Evolutionary conservation across 768 basidiomycete genomes (phyloP).

Genomic region (Lactifluus piperatus): DNA sequence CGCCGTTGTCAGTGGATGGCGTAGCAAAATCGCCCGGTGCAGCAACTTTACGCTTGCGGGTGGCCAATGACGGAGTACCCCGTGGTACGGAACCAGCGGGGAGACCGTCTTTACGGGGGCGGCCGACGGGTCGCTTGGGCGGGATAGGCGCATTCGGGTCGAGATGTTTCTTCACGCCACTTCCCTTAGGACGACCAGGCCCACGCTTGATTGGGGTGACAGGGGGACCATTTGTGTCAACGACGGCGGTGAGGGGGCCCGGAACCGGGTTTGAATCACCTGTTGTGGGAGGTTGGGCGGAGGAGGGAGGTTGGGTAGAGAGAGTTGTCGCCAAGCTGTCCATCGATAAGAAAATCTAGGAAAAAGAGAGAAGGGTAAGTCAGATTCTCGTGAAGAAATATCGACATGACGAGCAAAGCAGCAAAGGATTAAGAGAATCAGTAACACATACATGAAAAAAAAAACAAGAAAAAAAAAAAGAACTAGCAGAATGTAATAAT

Average conservation of each 20-base stretch:
- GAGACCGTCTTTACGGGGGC: constrained; percentile 74
- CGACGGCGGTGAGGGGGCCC: neutral
- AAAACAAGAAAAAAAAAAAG: neutral
- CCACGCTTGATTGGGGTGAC: constrained; percentile 46
- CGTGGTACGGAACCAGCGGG: constrained; percentile 61
- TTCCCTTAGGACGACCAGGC: constrained; percentile 73
- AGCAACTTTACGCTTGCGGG: constrained; percentile 19
- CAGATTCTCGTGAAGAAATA: neutral
- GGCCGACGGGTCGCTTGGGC: constrained; percentile 69
- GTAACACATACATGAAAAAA: neutral
- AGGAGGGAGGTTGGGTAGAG: constrained; percentile 4
- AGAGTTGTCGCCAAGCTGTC: constrained; percentile 9
- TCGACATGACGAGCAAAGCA: neutral
- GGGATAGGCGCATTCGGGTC: constrained; percentile 37
- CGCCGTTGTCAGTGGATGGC: neutral
- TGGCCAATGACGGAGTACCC: constrained; percentile 28
- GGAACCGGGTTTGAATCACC: constrained; percentile 1
- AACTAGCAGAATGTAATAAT: constrained; percentile 11
- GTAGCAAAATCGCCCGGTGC: constrained; percentile 28
- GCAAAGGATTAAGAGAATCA: neutral
- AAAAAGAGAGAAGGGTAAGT: neutral
- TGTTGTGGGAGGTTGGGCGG: neutral
- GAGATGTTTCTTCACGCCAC: constrained; percentile 54
- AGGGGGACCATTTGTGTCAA: constrained; percentile 1
- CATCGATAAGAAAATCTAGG: constrained; percentile 1